These are phyloP conservation scores for Selaginella tamariscina DNA, from an alignment of 75 land plant genomes.

Conservation along the genomic window DNA sequence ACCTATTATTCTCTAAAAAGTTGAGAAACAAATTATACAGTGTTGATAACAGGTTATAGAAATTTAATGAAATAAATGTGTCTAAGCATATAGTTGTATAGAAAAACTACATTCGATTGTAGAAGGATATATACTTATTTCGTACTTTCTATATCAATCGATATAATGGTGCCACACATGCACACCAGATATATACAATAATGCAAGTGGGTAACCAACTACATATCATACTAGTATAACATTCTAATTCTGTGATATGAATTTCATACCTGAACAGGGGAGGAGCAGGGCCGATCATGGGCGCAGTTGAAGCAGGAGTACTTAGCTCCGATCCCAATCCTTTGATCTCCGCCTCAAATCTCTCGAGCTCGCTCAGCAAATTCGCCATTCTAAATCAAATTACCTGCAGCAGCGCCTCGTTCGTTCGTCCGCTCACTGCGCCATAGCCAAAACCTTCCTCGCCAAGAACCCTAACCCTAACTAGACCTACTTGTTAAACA, in stretches of 20 bases:
- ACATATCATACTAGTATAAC: neutral
- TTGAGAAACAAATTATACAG: neutral
- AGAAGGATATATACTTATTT: no score
- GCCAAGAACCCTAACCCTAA: slow-evolving; percentile 1
- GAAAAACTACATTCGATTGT: no score
- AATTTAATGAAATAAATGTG: no score
- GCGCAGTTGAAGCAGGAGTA: neutral
- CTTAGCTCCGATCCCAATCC: slow-evolving; percentile 27
- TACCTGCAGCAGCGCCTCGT: no score
- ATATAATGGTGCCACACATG: neutral
- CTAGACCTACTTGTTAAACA: no score
- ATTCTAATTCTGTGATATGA: neutral
- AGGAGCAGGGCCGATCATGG: slow-evolving; percentile 12
- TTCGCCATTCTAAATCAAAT: no score
- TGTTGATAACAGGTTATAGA: no score
- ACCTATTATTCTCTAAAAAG: no score
- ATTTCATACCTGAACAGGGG: neutral
- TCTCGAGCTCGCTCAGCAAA: slow-evolving; percentile 32
- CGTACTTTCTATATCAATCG: no score
- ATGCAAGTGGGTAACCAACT: neutral
- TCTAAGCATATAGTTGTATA: no score
- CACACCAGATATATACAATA: neutral
- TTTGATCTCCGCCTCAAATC: slow-evolving; percentile 41
- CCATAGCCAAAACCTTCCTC: no score
- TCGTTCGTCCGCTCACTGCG: no score